Evolutionary conservation across 139 green algal species (phyloP), one percentile per base, ranked within the genome.

Genomic region (Medakamo hakoo): DNA sequence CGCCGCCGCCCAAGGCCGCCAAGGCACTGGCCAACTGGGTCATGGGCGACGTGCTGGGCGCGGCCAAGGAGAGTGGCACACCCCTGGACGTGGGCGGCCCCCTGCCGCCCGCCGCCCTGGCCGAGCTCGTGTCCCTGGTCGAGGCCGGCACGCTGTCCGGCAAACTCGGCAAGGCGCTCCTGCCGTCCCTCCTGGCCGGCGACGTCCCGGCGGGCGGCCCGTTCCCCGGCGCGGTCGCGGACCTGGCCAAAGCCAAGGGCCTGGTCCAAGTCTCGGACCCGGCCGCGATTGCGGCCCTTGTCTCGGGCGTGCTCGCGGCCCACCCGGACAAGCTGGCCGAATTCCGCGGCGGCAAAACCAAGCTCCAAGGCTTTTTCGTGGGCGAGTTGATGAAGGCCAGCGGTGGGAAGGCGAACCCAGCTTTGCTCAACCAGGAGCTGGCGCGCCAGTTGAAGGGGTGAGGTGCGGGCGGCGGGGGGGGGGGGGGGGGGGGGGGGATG

Each of bases 21-120:
- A n/a, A n/a, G n/a, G n/a, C n/a, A n/a, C n/a, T n/a, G n/a, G 85
- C 91, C 32, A 97, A 97, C 79, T 97, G 90, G 90, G 80, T 97
- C 26, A 84, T 91, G 73, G 88, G 89, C 3, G 91, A 97, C 76
- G 73, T 97, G 56, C 88, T 84, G 72, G 84, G 83, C 2, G 40
- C 40, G 40, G 40, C 16, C 40, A 52, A 52, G 16, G n/a, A n/a
- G n/a, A n/a, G n/a, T n/a, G n/a, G n/a, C n/a, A n/a, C n/a, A n/a
- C n/a, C n/a, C n/a, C n/a, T n/a, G n/a, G n/a, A n/a, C n/a, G n/a
- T n/a, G n/a, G 40, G 40, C 9, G 40, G 40, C 16, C 27, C 60
- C 20, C 72, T 92, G 49, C 71, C 59, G 0, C 81, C 88, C 2
- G 56, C 62, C 1, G 72, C 68, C 0, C 77, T 97, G 23, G 84